Base-by-base conservation (phyloP, 352 stramenopile genomes). In the Globisporangium perplexum region DNA sequence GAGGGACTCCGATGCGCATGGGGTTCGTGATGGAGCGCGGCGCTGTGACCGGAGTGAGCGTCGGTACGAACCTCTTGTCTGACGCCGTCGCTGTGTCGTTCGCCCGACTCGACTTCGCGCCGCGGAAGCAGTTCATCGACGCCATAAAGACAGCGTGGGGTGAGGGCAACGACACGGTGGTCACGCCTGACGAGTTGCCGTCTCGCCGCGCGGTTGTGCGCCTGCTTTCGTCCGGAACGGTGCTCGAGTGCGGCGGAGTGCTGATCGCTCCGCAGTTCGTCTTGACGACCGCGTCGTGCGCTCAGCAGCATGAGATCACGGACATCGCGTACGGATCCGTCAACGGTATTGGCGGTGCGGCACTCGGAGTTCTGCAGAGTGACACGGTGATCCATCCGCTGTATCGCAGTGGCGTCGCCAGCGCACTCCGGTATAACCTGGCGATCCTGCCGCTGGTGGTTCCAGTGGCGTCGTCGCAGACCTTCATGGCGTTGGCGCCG, bases 271-370 rank as follows among this genome's bases (percentile, higher is more conserved):
- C 30, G 6, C 15, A 44, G n/a, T 36, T 38, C 30, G 35, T 58
- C 4, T 20, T 58, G 2, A 51, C 52, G 18, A 58, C 52, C 14
- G 52, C 52, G 15, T 51, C 42, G 18, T 58, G 52, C 10, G 30
- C n/a, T 1, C 8, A 17, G 36, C 11, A 10, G 15, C 36, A 20
- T n/a, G 14, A 43, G 26, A 30, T 43, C 36, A 43, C 36, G 20
- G 14, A 20, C 36, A 14, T 43, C 36, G n/a, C 2, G 36, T 20
- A 20, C 36, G 33, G 30, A 30, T 30, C 26, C 3, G 26, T 30
- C 18, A 5, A n/a, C 4, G 33, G 31, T 14, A 0, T 23, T 0
- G 15, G 15, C 8, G 12, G 18, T n/a, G 48, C 0, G 0, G 12
- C 39, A 2, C 3, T 35, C 3, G 12, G 6, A 10, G 10, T 45